These are phyloP conservation scores for Tilletia caries DNA, from an alignment of 1,284 basidiomycete genomes.

Conservation along the genomic window DNA sequence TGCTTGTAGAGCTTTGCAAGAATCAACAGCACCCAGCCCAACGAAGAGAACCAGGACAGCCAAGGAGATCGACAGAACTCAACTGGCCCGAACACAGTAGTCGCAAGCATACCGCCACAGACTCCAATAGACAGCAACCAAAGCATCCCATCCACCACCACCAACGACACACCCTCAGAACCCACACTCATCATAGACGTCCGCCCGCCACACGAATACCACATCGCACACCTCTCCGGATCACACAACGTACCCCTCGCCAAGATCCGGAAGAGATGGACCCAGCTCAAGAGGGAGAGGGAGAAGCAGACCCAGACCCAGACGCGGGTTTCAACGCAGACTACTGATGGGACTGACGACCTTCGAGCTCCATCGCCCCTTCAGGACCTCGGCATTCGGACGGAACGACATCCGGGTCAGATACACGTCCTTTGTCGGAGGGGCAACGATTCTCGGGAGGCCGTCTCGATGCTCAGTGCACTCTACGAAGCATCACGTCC, in stretches of 20 bases:
- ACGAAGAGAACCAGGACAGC: background rate
- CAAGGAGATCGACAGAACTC: background rate
- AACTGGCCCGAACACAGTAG: background rate
- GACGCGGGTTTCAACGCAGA: constrained; percentile 50
- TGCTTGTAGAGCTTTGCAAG: constrained; percentile 4
- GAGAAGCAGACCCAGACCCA: constrained; percentile 23
- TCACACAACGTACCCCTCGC: constrained; percentile 67
- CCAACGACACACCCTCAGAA: too few relatives aligned
- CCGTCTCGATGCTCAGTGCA: constrained; percentile 64
- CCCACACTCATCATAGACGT: constrained; percentile 69
- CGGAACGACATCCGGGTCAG: constrained; percentile 23
- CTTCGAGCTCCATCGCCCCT: constrained; percentile 60
- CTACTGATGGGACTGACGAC: constrained; percentile 26
- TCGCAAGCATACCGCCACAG: too few relatives aligned
- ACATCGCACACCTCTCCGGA: constrained; percentile 69
- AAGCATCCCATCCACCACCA: background rate
- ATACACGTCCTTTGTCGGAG: constrained; percentile 74
- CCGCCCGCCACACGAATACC: constrained; percentile 74
- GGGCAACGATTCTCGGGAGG: constrained; percentile 90
- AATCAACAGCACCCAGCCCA: background rate
- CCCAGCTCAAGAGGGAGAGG: background rate
- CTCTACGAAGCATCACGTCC: background rate
- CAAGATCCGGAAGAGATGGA: constrained; percentile 17
- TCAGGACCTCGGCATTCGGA: constrained; percentile 57
- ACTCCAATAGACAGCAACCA: too few relatives aligned